These are phyloP conservation scores for Byssothecium circinans DNA, from an alignment of 2,329 filamentous ascomycete species.

Conservation along the genomic window DNA sequence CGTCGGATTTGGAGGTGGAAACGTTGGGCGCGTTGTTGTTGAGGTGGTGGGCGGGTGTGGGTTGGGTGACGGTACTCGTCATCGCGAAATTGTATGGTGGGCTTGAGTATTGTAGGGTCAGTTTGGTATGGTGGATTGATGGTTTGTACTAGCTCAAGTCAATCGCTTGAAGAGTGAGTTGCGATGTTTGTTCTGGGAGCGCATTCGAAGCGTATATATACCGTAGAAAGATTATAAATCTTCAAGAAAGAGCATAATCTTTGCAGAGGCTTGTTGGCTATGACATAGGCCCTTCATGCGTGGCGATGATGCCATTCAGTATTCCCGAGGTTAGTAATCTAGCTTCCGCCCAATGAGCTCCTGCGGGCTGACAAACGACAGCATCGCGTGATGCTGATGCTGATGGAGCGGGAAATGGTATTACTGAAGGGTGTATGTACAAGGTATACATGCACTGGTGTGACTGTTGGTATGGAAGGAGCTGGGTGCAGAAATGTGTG, in stretches of 20 bases:
- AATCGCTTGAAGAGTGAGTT: constrained; percentile 8
- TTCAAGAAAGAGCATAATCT: background rate
- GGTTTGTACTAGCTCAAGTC: background rate
- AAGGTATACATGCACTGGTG: background rate
- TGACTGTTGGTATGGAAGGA: too few relatives aligned
- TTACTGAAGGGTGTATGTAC: background rate
- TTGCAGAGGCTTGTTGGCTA: background rate
- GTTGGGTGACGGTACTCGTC: constrained; percentile 47
- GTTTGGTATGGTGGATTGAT: background rate
- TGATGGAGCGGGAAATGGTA: too few relatives aligned
- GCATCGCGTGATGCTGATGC: constrained; percentile 32
- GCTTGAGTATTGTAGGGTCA: background rate
- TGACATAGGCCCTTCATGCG: constrained; percentile 6
- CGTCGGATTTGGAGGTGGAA: constrained; percentile 25
- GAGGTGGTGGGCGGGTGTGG: constrained; percentile 48
- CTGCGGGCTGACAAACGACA: constrained; percentile 26
- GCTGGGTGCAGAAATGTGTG: too few relatives aligned
- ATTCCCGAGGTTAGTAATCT: constrained; percentile 37
- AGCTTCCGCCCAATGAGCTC: constrained; percentile 17
- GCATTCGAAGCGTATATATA: constrained; percentile 23
- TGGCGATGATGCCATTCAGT: constrained; percentile 39
- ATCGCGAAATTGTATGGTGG: constrained; percentile 30
- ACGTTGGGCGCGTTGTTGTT: constrained; percentile 24
- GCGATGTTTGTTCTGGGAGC: constrained; percentile 1
- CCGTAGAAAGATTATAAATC: constrained; percentile 32